A percentile compares a stretch with the other conserved stretches of the same genome.
Conservation (phyloP, 495 filamentous ascomycete genomes). For the Neurospora hispaniola region DNA sequence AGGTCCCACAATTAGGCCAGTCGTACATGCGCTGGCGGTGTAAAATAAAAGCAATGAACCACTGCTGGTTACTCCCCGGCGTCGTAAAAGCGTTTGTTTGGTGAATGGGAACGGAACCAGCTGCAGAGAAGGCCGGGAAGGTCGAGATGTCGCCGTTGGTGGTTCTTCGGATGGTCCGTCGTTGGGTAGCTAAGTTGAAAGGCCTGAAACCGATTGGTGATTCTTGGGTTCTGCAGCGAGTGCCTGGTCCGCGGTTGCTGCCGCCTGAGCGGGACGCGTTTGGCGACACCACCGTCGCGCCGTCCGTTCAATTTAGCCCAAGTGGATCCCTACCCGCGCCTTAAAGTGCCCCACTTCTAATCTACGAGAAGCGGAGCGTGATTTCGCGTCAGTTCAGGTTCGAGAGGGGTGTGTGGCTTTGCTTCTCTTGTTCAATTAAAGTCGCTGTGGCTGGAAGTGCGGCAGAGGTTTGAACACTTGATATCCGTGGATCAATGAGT, state of each 20-base stretch:
- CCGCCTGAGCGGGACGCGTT: background rate
- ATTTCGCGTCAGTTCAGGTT: background rate
- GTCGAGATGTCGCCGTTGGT: background rate
- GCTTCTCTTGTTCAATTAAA: background rate
- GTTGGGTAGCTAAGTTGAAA: background rate
- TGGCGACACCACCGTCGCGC: slow-evolving; percentile 5
- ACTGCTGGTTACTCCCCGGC: background rate
- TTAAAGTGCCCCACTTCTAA: background rate
- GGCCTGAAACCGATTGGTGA: background rate
- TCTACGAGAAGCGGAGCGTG: background rate
- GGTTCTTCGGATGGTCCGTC: background rate
- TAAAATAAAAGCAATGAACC: background rate
- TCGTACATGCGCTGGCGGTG: background rate
- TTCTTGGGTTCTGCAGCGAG: background rate
- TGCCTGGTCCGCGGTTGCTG: background rate
- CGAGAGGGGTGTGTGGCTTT: background rate
- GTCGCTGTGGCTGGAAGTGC: background rate
- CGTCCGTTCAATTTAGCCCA: slow-evolving; percentile 3
- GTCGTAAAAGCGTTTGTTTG: background rate
- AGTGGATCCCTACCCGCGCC: background rate
- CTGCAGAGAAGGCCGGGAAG: background rate
- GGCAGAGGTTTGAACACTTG: background rate
- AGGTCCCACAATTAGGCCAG: background rate
- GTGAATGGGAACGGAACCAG: background rate
- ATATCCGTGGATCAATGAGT: background rate